Conservation (phyloP, 768 basidiomycete species). For the Lactarius tabidus region DNA sequence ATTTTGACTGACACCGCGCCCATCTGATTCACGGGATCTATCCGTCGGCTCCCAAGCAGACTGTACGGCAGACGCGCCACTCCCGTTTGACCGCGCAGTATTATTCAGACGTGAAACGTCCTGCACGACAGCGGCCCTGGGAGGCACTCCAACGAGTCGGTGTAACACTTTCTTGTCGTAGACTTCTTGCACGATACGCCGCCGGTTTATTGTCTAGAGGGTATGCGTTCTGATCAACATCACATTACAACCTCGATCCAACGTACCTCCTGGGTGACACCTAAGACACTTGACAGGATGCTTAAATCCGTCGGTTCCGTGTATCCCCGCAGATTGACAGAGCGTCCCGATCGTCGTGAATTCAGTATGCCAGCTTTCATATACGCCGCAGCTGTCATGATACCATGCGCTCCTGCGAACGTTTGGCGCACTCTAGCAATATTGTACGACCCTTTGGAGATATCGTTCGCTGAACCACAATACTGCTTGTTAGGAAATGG, state of each 20-base stretch:
- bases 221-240: conserved; percentile 1
- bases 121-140: conserved; percentile 17
- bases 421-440: conserved; percentile 79
- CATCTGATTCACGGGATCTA: conserved; percentile 31
- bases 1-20: conserved; percentile 23
- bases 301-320: conserved; percentile 64
- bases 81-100: conserved; percentile 6
- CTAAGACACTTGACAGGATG: conserved; percentile 74
- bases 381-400: conserved; percentile 73
- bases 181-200: conserved; percentile 63
- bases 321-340: conserved; percentile 41
- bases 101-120: conserved; percentile 11
- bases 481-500: background rate
- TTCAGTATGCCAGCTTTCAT: conserved; percentile 57
- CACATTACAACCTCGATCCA: conserved; percentile 1
- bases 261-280: conserved; percentile 77
- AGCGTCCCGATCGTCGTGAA: conserved; percentile 50
- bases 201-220: conserved; percentile 67
- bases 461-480: conserved; percentile 72
- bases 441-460: conserved; percentile 82
- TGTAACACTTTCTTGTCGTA: conserved; percentile 60
- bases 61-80: conserved; percentile 30
- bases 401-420: conserved; percentile 74
- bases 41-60: conserved; percentile 43
- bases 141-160: conserved; percentile 46